These are phyloP conservation scores for Tephrocybe sp. DNA, from an alignment of 768 basidiomycete genomes.

Conservation along the genomic window DNA sequence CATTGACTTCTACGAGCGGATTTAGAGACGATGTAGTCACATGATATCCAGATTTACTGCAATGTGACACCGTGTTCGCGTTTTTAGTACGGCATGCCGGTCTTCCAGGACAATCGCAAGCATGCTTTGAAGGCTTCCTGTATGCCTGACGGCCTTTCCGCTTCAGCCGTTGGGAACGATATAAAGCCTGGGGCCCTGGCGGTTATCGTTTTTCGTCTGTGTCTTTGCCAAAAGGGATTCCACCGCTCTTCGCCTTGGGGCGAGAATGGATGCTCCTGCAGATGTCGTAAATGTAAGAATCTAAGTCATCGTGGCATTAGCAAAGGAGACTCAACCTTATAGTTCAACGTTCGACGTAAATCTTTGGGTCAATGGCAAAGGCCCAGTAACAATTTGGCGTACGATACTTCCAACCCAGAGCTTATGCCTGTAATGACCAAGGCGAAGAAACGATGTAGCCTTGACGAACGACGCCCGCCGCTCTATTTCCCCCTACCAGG, in stretches of 20 bases:
- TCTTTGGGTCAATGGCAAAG: neutral
- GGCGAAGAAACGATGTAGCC: constrained; percentile 13
- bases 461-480: constrained; percentile 27
- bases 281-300: neutral
- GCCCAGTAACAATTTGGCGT: neutral
- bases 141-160: too few relatives aligned
- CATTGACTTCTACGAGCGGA: too few relatives aligned
- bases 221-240: too few relatives aligned
- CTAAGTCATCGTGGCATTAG: neutral
- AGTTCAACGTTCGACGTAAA: neutral
- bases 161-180: too few relatives aligned
- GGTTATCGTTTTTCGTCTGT: too few relatives aligned
- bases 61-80: too few relatives aligned
- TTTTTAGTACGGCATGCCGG: too few relatives aligned
- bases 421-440: constrained; percentile 4
- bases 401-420: neutral
- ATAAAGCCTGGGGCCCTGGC: too few relatives aligned
- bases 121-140: too few relatives aligned
- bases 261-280: neutral
- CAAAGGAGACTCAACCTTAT: neutral
- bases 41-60: too few relatives aligned
- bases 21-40: too few relatives aligned
- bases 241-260: neutral
- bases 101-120: too few relatives aligned
- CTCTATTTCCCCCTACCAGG: constrained; percentile 45